These are phyloP conservation scores for Mallotus nudiflorus DNA, from an alignment of 345 rosid species.

Conservation along the genomic window DNA sequence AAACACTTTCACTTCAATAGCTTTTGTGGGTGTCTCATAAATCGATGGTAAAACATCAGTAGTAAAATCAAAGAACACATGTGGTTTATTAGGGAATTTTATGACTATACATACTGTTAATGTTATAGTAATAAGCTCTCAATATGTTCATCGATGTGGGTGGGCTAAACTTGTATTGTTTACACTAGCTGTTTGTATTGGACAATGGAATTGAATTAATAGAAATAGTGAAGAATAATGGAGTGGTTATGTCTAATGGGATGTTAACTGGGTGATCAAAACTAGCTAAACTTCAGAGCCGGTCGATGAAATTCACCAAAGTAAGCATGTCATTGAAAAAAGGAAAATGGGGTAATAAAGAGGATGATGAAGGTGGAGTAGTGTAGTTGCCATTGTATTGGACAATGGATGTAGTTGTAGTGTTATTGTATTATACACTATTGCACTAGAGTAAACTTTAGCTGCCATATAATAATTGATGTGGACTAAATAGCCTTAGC, in stretches of 20 bases:
- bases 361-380: background rate
- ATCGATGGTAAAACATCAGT: background rate
- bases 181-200: conserved; percentile 10
- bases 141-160: conserved; percentile 10
- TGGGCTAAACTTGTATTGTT: conserved; percentile 18
- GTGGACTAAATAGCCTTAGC: no score
- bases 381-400: conserved; percentile 38
- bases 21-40: conserved; percentile 6
- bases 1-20: conserved; percentile 34
- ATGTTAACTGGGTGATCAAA: conserved; percentile 13
- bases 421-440: no score
- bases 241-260: background rate
- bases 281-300: conserved; percentile 13
- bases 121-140: conserved; percentile 17
- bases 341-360: conserved; percentile 17
- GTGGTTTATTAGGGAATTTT: conserved; percentile 15
- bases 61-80: conserved; percentile 10
- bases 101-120: background rate
- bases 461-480: conserved; percentile 26
- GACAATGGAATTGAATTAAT: background rate
- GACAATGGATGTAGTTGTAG: conserved; percentile 30
- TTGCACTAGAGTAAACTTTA: background rate
- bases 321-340: conserved; percentile 8
- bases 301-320: background rate
- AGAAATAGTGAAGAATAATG: background rate